Base-by-base conservation (phyloP, 148 eudicot genomes). In the Heliosperma pusillum region DNA sequence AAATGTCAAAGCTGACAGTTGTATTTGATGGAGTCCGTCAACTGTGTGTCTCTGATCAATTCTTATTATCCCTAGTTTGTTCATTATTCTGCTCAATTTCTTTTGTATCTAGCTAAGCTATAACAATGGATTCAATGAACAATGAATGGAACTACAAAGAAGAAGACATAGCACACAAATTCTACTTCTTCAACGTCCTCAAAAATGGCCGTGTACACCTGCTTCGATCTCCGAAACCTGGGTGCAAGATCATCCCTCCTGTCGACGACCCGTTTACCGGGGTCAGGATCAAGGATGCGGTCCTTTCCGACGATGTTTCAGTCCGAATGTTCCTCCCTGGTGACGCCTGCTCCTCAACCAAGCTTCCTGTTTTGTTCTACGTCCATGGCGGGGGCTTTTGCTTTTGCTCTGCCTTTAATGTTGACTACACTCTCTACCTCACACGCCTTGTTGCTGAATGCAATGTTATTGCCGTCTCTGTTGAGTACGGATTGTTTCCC, bases 361-460 rank as follows among this genome's bases (percentile, higher is more conserved):
- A 71, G 61, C 80, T 82, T 68, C 86, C 86, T 22, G 66, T 83
- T 2, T 26, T 83, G 20, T 25, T 74, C 53, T 80, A 80, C 64
- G 7, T 80, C 75, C 86, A 83, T 13, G 86, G 83, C 45, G 79
- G 86, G 4, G 86, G 81, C 10, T 83, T 80, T 66, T 74, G 66
- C 24, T 61, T 70, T 26, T 25, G 55, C 5, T 77, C 83, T 7
- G 80, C 86, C 56, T 77, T 80, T 53, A 67, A 69, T 3, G 66
- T 66, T 5, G 65, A 52, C 1, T 80, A 80, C 42, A 30, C 77
- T 20, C 13, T 47, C 71, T 72, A 74, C 56, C 66, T 77, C 72
- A 20, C 56, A 11, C 55, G 60, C 17, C 66, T 81, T 7, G 75
- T 77, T 1, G 67, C 78, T 22, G 62, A 70, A 59, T 77, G 78